Evolutionary conservation across 164 flowering plant species (phyloP).

Genomic region (Akebia trifoliata): DNA sequence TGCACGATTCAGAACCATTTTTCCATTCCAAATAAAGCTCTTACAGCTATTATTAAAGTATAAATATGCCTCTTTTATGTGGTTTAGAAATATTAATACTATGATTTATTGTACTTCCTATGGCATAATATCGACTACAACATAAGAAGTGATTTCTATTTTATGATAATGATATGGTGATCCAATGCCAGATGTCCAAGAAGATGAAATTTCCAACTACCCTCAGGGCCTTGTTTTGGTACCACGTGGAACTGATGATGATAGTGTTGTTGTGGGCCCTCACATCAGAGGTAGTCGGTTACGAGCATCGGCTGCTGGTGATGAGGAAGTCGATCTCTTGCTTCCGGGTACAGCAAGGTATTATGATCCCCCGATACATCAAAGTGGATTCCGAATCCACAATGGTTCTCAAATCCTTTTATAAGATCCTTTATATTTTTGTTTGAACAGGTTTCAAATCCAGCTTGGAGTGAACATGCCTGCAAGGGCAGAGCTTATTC

Average conservation of each 20-base stretch:
- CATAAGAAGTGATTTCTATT: conserved; percentile 2
- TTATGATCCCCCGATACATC: not conserved
- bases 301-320: conserved; percentile 77
- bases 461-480: conserved; percentile 99
- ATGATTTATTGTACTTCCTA: too few species aligned
- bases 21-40: too few species aligned
- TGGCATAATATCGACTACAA: not conserved
- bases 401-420: not conserved
- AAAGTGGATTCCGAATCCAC: not conserved
- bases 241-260: conserved; percentile 66
- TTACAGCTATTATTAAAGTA: too few species aligned
- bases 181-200: conserved; percentile 46
- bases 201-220: conserved; percentile 70
- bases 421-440: not conserved
- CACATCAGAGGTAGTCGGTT: conserved; percentile 90
- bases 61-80: not conserved
- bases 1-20: too few species aligned
- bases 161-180: conserved; percentile 7
- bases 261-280: conserved; percentile 78
- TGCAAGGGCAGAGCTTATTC: conserved; percentile 81
- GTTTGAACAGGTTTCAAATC: conserved; percentile 74
- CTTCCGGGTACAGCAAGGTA: conserved; percentile 99
- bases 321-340: conserved; percentile 94
- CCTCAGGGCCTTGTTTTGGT: conserved; percentile 94
- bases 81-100: not conserved